phyloP scores from a whole-genome alignment of 2,329 filamentous ascomycete genomes.

The Aspergillus caelatus region DNA sequence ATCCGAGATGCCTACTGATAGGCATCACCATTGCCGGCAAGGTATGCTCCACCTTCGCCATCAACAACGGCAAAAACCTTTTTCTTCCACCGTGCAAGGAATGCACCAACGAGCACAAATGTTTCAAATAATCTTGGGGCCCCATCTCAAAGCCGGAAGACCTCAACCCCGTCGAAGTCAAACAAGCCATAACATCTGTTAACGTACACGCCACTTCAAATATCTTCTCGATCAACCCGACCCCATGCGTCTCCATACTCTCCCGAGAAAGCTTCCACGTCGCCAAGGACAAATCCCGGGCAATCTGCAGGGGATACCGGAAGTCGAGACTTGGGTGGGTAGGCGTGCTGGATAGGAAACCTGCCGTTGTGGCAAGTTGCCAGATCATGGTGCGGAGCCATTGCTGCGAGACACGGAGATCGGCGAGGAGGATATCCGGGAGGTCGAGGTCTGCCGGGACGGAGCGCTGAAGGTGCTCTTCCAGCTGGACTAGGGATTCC shows the following conservation, averaged over 20 bases:
- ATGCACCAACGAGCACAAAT: slow-evolving; percentile 68
- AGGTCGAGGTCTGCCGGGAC: slow-evolving; percentile 57
- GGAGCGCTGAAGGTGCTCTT: slow-evolving; percentile 55
- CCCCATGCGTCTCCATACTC: slow-evolving; percentile 73
- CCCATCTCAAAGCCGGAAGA: slow-evolving; percentile 66
- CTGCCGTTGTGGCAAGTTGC: slow-evolving; percentile 70
- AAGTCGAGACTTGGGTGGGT: slow-evolving; percentile 63
- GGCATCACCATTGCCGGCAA: slow-evolving; percentile 51
- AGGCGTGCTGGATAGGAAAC: slow-evolving; percentile 64
- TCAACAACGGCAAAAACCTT: slow-evolving; percentile 74
- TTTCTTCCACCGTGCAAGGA: slow-evolving; percentile 74
- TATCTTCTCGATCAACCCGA: slow-evolving; percentile 78
- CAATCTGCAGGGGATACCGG: slow-evolving; percentile 64
- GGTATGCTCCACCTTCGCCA: slow-evolving; percentile 74
- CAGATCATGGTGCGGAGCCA: slow-evolving; percentile 73
- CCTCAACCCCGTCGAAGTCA: slow-evolving; percentile 62
- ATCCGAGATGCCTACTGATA: slow-evolving; percentile 24
- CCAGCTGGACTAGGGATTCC: slow-evolving; percentile 50
- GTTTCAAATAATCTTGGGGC: slow-evolving; percentile 73
- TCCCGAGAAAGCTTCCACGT: slow-evolving; percentile 72
- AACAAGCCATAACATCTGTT: slow-evolving; percentile 70
- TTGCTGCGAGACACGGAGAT: slow-evolving; percentile 68
- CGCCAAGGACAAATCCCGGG: slow-evolving; percentile 65
- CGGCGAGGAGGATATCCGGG: slow-evolving; percentile 67
- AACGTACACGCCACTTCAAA: slow-evolving; percentile 75